phyloP scores from a whole-genome alignment of 257 asterid genomes.

The Solanum clarkiae region DNA sequence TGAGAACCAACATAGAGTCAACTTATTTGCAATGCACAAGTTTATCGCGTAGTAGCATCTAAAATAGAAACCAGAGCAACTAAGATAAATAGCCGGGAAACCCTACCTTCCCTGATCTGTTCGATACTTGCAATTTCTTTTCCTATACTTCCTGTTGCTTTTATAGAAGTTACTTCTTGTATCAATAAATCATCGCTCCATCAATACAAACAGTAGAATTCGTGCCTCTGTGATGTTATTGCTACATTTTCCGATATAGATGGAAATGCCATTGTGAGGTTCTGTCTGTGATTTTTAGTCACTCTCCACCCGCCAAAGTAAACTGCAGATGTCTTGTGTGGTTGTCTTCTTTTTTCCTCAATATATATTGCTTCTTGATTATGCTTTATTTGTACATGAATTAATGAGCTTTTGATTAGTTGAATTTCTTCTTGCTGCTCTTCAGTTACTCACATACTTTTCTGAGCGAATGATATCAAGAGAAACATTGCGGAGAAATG shows the following conservation, averaged over 20 bases:
- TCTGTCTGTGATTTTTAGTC: neutral
- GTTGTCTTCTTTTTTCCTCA: neutral
- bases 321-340: neutral
- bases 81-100: neutral
- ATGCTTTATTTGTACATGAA: neutral
- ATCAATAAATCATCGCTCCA: neutral
- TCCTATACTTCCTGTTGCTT: neutral
- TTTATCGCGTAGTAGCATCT: neutral
- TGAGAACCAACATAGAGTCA: neutral
- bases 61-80: neutral
- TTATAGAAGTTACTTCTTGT: neutral
- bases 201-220: neutral
- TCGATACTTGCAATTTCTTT: neutral
- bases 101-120: neutral
- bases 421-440: neutral
- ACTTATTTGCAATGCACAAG: neutral
- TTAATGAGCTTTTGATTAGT: neutral
- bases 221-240: neutral
- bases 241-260: neutral
- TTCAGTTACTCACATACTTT: constrained; percentile 63
- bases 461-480: constrained; percentile 80
- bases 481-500: constrained; percentile 77
- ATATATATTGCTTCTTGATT: neutral
- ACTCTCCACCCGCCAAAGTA: neutral
- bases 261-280: neutral